Evolutionary conservation across 345 rosid species (phyloP), one percentile per base, ranked within the genome.

Genomic region (Salix brachista): DNA sequence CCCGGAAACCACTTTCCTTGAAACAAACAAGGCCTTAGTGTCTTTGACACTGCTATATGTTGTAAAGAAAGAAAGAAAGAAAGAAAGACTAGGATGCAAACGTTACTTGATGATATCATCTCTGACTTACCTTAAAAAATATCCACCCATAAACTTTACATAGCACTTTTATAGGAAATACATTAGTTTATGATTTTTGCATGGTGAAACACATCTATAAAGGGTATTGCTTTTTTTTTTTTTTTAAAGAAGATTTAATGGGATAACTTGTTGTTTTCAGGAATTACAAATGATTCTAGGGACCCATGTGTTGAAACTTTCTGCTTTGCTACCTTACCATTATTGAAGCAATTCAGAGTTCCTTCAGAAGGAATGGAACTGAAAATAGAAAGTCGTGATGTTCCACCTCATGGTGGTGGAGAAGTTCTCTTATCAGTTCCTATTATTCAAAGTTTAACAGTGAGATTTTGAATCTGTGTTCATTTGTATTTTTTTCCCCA

Each of bases 331-430:
- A 86, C 98, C 62, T 83, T 96, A 68, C 89, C 91, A 32, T 65
- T 88, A 66, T 80, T 92, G 80, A 88, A 87, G 88, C 89, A 56
- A 65, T 90, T 92, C 78, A 97, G 97, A 78, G 90, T 92, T 68
- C 93, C 97, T 70, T 48, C 83, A 7, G 98, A 90, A 80, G 98
- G 90, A 82, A 83, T 96, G 84, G 88, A 84, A 16, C 80, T 96
- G 67, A 90, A 90, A 84, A 88, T 94, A 67, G 92, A 85, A 81
- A 86, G 85, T 17, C 97, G 97, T 36, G 98, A 98, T 74, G 88
- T 81, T 56, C 89, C 96, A 41, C 98, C 97, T 46, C 77, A 44
- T 64, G 98, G 98, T 70, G 98, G 97, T 66, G 96, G 99, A 70
- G 97, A 92, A 82, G 87, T 94, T 81, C 25, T 89, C 64, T 83